These are phyloP conservation scores for Tolypocladium inflatum DNA, from an alignment of 2,329 filamentous ascomycete species.

Conservation along the genomic window DNA sequence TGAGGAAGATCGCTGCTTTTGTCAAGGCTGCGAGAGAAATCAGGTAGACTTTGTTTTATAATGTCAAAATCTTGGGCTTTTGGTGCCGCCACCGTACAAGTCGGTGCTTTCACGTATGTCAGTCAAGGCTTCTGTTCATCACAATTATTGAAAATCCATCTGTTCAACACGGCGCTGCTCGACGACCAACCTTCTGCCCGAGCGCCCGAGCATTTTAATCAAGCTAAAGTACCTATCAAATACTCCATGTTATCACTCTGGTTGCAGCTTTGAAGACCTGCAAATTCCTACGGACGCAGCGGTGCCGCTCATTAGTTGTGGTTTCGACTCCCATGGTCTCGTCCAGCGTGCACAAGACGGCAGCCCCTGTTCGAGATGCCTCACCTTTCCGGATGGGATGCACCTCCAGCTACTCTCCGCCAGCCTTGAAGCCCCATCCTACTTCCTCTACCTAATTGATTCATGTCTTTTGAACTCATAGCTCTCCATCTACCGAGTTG, in stretches of 20 bases:
- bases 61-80: not conserved
- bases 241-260: not conserved
- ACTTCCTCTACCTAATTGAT: not conserved
- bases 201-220: not conserved
- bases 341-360: not conserved
- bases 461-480: not conserved
- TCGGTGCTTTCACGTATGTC: not conserved
- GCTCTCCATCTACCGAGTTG: not conserved
- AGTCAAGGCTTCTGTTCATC: not conserved
- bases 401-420: not conserved
- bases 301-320: not conserved
- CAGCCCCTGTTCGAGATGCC: not conserved
- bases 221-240: not conserved
- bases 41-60: constrained; percentile 21
- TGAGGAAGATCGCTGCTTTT: constrained; percentile 74
- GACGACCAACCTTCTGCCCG: not conserved
- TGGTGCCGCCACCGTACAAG: not conserved
- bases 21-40: constrained; percentile 62
- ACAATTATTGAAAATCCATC: not conserved
- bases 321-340: not conserved
- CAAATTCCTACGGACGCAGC: not conserved
- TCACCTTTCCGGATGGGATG: not conserved
- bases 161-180: not conserved
- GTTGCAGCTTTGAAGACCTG: not conserved
- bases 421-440: not conserved